A percentile compares a stretch with the other conserved stretches of the same genome.
These are phyloP conservation scores for Nitzschia putrida DNA, from an alignment of 108 stramenopile genomes.

Conservation along the genomic window DNA sequence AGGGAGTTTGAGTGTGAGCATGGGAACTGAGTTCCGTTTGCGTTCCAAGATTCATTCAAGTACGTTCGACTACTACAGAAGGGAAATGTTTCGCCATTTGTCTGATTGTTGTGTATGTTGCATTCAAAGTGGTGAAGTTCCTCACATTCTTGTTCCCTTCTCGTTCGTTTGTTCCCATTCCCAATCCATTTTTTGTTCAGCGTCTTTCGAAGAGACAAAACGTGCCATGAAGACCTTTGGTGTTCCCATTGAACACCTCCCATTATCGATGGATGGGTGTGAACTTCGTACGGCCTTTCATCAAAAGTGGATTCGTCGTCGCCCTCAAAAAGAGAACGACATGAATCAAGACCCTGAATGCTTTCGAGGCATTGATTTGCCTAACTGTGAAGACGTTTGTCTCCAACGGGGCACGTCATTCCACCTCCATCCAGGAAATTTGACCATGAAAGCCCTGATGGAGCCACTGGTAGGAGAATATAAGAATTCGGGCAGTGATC, in stretches of 20 bases:
- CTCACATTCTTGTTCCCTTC: too few species aligned
- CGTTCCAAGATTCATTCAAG: neutral
- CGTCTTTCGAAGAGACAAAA: conserved; percentile 20
- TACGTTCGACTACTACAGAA: too few species aligned
- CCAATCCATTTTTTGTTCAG: too few species aligned
- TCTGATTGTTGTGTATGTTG: neutral
- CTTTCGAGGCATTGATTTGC: neutral
- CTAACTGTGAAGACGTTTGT: conserved; percentile 14
- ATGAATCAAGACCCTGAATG: too few species aligned
- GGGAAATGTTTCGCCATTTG: neutral
- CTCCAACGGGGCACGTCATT: conserved; percentile 2
- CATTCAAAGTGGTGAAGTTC: too few species aligned
- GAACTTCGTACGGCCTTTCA: neutral
- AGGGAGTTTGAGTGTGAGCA: neutral
- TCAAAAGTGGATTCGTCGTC: conserved; percentile 11
- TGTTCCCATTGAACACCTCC: conserved; percentile 21
- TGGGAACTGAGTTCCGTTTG: neutral
- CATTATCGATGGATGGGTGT: conserved; percentile 5
- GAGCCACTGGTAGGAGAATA: conserved; percentile 7
- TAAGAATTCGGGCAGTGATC: neutral
- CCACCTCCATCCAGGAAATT: conserved; percentile 11
- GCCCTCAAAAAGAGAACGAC: neutral
- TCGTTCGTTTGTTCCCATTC: too few species aligned
- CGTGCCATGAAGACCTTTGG: conserved; percentile 26
- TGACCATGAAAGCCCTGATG: conserved; percentile 10